Evolutionary conservation across 177 flowering plant genomes (phyloP).

Genomic region (Vitis hybrid): DNA sequence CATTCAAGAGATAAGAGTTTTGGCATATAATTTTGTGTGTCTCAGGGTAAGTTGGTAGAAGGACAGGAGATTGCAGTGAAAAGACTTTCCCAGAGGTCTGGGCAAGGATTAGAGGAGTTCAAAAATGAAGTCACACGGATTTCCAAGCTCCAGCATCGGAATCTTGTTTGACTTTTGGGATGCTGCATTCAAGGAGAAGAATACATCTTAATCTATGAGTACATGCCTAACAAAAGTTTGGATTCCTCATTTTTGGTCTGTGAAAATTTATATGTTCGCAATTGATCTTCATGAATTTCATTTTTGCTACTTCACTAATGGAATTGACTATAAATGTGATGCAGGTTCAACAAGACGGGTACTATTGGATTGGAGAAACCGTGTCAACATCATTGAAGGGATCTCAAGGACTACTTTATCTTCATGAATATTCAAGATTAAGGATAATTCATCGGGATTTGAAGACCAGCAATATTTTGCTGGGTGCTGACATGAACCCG

Average conservation of each 20-base stretch:
- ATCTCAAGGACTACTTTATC: slow-evolving; percentile 19
- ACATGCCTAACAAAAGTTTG: slow-evolving; percentile 13
- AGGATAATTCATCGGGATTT: background rate
- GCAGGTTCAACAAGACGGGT: background rate
- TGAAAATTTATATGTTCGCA: too few species aligned
- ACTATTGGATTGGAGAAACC: slow-evolving; percentile 11
- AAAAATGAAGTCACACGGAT: slow-evolving; percentile 6
- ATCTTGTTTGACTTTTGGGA: slow-evolving; percentile 9
- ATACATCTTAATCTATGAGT: slow-evolving; percentile 6
- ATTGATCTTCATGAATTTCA: background rate
- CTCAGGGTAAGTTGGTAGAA: slow-evolving; percentile 6
- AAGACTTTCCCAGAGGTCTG: background rate
- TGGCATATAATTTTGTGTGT: too few species aligned
- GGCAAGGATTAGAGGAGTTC: slow-evolving; percentile 10
- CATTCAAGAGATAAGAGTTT: too few species aligned
- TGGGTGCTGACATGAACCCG: slow-evolving; percentile 7
- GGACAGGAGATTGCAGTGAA: slow-evolving; percentile 16
- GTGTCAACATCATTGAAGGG: slow-evolving; percentile 8
- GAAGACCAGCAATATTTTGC: background rate
- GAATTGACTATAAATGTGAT: background rate
- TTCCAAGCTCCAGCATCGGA: slow-evolving; percentile 1
- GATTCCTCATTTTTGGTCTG: slow-evolving; percentile 10
- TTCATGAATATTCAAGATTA: slow-evolving; percentile 11
- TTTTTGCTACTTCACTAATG: background rate
- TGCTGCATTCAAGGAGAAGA: slow-evolving; percentile 13